Conservation (phyloP, 148 eudicot species). For the Amaranthus palmeri region DNA sequence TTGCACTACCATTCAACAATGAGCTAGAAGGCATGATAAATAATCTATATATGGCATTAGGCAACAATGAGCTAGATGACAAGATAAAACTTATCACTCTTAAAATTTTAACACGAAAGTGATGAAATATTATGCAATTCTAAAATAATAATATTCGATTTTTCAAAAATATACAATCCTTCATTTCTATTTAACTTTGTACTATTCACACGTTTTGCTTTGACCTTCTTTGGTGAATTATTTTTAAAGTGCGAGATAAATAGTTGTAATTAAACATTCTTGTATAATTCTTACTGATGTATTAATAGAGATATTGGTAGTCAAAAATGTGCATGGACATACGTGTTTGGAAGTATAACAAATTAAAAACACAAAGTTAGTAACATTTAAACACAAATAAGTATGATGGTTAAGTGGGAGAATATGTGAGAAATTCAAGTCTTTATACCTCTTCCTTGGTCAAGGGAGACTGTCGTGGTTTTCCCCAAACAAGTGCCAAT, state of each 20-base stretch:
- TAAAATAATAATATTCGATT: background rate
- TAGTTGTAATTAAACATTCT: too few relatives aligned
- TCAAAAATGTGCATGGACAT: too few relatives aligned
- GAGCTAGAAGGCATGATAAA: too few relatives aligned
- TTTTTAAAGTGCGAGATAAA: too few relatives aligned
- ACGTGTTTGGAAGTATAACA: too few relatives aligned
- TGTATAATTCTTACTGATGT: too few relatives aligned
- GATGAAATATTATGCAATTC: background rate
- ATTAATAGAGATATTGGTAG: too few relatives aligned
- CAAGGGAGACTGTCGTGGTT: conserved; percentile 78
- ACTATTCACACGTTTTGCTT: too few relatives aligned
- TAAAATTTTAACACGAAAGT: background rate
- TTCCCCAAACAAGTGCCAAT: conserved; percentile 77
- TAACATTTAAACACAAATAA: background rate
- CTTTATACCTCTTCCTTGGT: conserved; percentile 64
- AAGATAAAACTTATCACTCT: background rate
- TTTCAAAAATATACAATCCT: background rate
- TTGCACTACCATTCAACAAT: too few relatives aligned
- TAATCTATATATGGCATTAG: background rate
- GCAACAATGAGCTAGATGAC: background rate
- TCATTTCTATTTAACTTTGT: too few relatives aligned
- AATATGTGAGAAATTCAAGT: conserved; percentile 12
- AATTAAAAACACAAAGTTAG: too few relatives aligned
- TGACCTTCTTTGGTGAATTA: too few relatives aligned
- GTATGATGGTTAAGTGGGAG: background rate